Percentiles rank a stretch among this genome's conserved stretches.
Conservation (phyloP, 2,329 filamentous ascomycete species). For the Aureobasidium namibiae region DNA sequence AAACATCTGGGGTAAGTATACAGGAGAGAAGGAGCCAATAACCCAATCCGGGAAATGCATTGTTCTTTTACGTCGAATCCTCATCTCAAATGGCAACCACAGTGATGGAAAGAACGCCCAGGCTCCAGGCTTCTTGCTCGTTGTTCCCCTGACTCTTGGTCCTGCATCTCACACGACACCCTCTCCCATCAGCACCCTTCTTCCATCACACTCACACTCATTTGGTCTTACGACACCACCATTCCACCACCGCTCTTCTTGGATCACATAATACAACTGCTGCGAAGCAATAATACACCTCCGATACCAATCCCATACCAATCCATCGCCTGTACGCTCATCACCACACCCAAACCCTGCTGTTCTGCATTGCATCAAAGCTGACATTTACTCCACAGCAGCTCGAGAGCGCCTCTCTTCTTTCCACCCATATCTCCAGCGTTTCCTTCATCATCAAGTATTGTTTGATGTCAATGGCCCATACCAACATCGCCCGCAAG, state of each 20-base stretch:
- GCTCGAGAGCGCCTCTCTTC: neutral
- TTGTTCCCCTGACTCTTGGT: neutral
- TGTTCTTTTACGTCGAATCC: neutral
- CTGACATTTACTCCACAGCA: neutral
- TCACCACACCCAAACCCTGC: neutral
- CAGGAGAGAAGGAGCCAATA: neutral
- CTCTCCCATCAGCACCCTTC: neutral
- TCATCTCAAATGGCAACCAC: neutral
- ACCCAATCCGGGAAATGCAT: constrained; percentile 1
- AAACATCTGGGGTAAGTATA: constrained; percentile 2
- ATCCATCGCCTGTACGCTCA: neutral
- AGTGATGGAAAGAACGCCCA: constrained; percentile 1
- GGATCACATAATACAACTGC: neutral
- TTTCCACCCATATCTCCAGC: neutral
- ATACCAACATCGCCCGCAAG: constrained; percentile 23
- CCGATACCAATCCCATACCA: neutral
- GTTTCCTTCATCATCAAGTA: neutral
- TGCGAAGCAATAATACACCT: constrained; percentile 4
- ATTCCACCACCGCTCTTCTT: neutral
- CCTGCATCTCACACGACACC: neutral
- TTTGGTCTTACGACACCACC: constrained; percentile 2
- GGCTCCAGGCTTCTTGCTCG: neutral
- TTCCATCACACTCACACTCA: constrained; percentile 6
- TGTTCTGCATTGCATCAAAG: neutral
- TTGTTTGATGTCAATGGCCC: constrained; percentile 13